These are phyloP conservation scores for Ascocoryne sarcoides DNA, from an alignment of 2,329 filamentous ascomycete species.

Conservation along the genomic window DNA sequence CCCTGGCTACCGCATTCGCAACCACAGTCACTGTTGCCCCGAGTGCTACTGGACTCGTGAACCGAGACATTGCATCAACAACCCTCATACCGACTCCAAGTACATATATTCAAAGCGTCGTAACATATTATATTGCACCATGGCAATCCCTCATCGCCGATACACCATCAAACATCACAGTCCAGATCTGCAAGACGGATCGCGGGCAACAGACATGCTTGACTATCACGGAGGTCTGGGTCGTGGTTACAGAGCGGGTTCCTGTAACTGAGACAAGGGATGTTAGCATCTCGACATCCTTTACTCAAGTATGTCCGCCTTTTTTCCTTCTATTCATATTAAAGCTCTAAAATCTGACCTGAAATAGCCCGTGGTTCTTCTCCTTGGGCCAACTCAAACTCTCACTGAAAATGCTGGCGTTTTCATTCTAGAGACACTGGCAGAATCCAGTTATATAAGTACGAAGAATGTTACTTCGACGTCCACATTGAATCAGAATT, in stretches of 20 bases:
- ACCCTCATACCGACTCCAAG: not conserved
- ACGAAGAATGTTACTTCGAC: slow-evolving; percentile 8
- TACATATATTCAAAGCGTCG: slow-evolving; percentile 17
- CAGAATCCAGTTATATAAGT: slow-evolving; percentile 9
- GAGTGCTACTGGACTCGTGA: not conserved
- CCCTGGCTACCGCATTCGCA: slow-evolving; percentile 11
- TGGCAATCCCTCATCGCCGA: slow-evolving; percentile 21
- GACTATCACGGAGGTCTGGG: slow-evolving; percentile 19
- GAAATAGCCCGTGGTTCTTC: too few species aligned
- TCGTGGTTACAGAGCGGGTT: slow-evolving; percentile 11
- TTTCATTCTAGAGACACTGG: slow-evolving; percentile 11
- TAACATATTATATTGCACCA: slow-evolving; percentile 20
- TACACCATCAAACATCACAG: slow-evolving; percentile 14
- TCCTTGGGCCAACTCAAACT: slow-evolving; percentile 12
- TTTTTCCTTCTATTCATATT: not conserved
- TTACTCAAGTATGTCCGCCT: slow-evolving; percentile 11
- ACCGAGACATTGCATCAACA: not conserved
- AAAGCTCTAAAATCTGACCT: too few species aligned
- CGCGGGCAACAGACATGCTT: slow-evolving; percentile 7
- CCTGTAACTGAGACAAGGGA: slow-evolving; percentile 14
- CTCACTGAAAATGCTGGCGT: slow-evolving; percentile 11
- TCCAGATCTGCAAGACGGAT: slow-evolving; percentile 13
- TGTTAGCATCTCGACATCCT: slow-evolving; percentile 13
- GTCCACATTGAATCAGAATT: slow-evolving; percentile 3
- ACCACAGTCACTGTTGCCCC: not conserved